Percentiles rank a stretch among this genome's conserved stretches.
phyloP scores from a whole-genome alignment of 1,284 basidiomycete species.

The Cerioporus squamosus region DNA sequence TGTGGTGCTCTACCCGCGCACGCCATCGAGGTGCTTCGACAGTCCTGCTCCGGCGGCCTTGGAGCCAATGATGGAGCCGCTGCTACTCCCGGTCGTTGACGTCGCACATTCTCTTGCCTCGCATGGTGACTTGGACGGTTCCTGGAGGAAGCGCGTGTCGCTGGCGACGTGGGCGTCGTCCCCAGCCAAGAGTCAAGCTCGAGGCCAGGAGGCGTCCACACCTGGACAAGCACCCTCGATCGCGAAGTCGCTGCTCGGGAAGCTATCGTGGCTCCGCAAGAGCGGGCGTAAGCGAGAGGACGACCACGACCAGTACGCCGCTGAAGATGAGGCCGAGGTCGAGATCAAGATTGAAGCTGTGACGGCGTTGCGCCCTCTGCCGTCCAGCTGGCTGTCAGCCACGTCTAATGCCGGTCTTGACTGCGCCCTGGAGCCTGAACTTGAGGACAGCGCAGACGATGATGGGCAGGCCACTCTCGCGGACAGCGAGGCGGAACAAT shows the following conservation, averaged over 20 bases:
- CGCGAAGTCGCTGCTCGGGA: background rate
- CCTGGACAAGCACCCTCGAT: background rate
- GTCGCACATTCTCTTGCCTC: background rate
- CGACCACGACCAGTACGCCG: no score
- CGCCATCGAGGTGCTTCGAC: background rate
- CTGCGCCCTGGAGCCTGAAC: no score
- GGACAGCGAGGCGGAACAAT: background rate
- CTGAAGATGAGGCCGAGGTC: no score
- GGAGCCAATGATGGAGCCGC: background rate
- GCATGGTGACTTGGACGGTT: background rate
- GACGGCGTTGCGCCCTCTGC: no score
- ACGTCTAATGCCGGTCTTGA: no score
- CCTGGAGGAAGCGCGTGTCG: background rate
- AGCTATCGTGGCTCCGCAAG: background rate
- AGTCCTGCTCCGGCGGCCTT: background rate
- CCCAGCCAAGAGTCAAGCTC: background rate
- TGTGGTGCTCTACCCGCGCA: background rate
- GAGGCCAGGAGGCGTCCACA: background rate
- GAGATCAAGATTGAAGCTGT: no score
- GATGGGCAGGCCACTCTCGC: no score
- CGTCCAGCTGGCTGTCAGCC: no score
- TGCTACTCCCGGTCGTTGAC: background rate
- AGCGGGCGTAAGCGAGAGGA: no score
- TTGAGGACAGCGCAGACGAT: no score
- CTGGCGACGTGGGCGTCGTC: background rate